Evolutionary conservation across 306 rosid genomes (phyloP).

Genomic region (Argentina anserina): DNA sequence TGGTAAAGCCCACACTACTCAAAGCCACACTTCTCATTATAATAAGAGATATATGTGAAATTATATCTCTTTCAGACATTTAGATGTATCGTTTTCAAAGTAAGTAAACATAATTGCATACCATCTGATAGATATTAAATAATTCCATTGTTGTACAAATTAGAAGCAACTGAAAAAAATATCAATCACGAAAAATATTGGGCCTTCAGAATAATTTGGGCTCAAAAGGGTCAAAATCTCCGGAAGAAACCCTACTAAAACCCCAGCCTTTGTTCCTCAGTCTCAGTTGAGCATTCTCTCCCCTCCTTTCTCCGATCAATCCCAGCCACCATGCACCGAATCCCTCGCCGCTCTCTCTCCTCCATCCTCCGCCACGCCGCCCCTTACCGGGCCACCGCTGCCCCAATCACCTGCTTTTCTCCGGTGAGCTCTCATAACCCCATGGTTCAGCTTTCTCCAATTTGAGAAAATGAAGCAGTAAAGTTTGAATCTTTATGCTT

Average conservation of each 20-base stretch:
- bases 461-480: background rate
- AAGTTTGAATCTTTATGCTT: slow-evolving; percentile 1
- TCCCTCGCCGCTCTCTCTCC: slow-evolving; percentile 62
- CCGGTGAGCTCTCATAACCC: slow-evolving; percentile 28
- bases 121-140: no score
- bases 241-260: slow-evolving; percentile 60
- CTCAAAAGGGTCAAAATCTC: no score
- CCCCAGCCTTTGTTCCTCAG: slow-evolving; percentile 33
- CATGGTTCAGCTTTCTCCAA: background rate
- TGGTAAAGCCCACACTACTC: no score
- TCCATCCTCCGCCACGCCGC: slow-evolving; percentile 50
- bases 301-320: background rate
- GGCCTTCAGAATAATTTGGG: no score
- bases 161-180: no score
- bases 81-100: no score
- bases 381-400: slow-evolving; percentile 28
- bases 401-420: slow-evolving; percentile 44
- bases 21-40: no score
- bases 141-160: no score
- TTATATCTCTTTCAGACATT: no score
- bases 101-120: no score
- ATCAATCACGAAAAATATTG: no score
- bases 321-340: slow-evolving; percentile 54
- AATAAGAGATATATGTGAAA: no score
- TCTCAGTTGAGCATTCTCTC: background rate